Evolutionary conservation across 2,329 filamentous ascomycete species (phyloP), one percentile per base, ranked within the genome.

Genomic region (Juglanconis juglandina): DNA sequence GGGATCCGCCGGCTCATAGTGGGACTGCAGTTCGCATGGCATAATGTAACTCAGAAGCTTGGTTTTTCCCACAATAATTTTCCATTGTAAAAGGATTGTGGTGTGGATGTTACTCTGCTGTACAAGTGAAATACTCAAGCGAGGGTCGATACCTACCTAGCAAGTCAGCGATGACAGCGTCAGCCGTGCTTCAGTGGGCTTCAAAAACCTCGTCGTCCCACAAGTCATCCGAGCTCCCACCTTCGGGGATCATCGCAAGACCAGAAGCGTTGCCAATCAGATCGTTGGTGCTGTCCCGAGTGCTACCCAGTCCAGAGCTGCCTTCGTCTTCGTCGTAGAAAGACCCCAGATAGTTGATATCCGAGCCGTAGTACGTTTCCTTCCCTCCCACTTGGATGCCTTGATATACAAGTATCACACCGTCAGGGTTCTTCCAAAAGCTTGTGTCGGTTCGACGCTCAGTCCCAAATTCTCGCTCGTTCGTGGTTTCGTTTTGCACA

Each of bases 301-400:
- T 48, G 30, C 57, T 59, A 2, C 57, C 57, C 3, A 59, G 51
- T 2, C 51, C 50, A 24, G 57, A 59, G 9, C 50, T 54, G 1
- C 57, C 57, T 17, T 59, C 57, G 0, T 59, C 57, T 5, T 41
- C 44, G 8, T 59, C 57, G 13, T 53, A 53, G 30, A 54, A 59
- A 1, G 57, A 59, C 5, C 57, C 57, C 4, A 59, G 57, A n/a
- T 54, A 59, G 51, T 54, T 54, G 44, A 59, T 59, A 3, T 59
- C 57, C 4, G 44, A 41, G 51, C 57, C 57, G 6, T 59, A 59
- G 51, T 42, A 54, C 9, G 49, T 30, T 17, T 59, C 51, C 8
- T 49, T 39, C 3, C 57, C 57, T n/a, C 47, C 57, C 6, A 52
- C 42, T 34, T 52, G 51, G 34, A 59, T 42, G n/a, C 57, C 57